Evolutionary conservation across 176 grass and related monocot genomes (phyloP).

Genomic region (Thalia dealbata): DNA sequence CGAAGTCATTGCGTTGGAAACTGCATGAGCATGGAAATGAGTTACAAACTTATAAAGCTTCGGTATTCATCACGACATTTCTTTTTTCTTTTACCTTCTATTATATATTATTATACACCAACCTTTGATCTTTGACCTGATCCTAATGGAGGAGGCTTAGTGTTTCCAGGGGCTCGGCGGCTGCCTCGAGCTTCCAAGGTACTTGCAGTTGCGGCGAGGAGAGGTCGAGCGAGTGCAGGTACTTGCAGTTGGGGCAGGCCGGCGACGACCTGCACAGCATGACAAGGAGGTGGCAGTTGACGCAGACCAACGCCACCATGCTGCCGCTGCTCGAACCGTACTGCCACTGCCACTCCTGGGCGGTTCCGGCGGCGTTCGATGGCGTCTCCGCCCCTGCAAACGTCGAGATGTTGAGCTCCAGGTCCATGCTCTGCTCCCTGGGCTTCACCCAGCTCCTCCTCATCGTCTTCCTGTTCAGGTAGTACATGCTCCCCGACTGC

Average conservation of each 20-base stretch:
- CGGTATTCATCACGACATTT: not conserved
- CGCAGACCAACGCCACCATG: constrained; percentile 77
- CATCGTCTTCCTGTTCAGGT: constrained; percentile 91
- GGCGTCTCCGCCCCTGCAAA: not conserved
- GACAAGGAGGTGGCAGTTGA: constrained; percentile 73
- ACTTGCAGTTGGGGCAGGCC: constrained; percentile 92
- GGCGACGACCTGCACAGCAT: constrained; percentile 81
- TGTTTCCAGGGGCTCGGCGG: constrained; percentile 51
- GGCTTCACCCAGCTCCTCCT: constrained; percentile 75
- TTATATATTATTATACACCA: not conserved
- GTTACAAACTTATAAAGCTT: constrained; percentile 15
- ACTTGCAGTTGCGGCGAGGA: not conserved
- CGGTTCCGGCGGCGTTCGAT: not conserved
- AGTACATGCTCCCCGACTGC: constrained; percentile 94
- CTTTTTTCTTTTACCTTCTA: not conserved
- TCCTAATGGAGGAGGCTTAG: constrained; percentile 70
- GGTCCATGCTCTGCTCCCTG: constrained; percentile 54
- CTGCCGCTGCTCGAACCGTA: constrained; percentile 18
- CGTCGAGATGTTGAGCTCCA: constrained; percentile 75
- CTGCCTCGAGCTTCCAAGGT: constrained; percentile 25
- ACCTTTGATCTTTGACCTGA: not conserved
- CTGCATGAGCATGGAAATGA: constrained; percentile 36
- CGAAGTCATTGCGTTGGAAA: constrained; percentile 8
- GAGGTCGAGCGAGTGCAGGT: constrained; percentile 19
- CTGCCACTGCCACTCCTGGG: constrained; percentile 25